Conservation (phyloP, 1,139 yeast genomes). For the Hemisphaericaspora lyxosophila region DNA sequence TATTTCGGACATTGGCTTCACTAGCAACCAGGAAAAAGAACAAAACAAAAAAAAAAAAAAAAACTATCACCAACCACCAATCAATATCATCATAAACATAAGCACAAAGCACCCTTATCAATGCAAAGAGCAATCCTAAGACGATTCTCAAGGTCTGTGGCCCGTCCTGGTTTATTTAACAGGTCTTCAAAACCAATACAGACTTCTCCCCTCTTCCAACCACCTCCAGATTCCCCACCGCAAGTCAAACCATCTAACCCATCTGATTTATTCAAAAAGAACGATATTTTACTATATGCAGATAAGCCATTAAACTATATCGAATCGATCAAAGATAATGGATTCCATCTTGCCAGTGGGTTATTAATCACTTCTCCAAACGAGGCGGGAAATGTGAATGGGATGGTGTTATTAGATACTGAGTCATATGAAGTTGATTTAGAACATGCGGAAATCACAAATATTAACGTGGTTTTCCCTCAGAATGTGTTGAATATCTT, state of each 20-base stretch:
- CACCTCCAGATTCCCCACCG: slow-evolving; percentile 42
- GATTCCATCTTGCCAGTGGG: slow-evolving; percentile 42
- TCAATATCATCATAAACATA: slow-evolving; percentile 2
- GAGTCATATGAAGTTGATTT: slow-evolving; percentile 65
- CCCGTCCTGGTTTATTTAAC: background rate
- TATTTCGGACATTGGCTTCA: too few relatives aligned
- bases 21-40: too few relatives aligned
- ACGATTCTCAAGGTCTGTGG: background rate
- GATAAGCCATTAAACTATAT: slow-evolving; percentile 46
- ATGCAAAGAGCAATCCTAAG: slow-evolving; percentile 1
- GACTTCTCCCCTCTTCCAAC: slow-evolving; percentile 13
- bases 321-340: slow-evolving; percentile 40
- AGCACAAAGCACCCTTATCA: background rate
- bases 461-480: slow-evolving; percentile 45
- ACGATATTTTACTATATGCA: slow-evolving; percentile 45
- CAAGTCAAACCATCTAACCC: slow-evolving; percentile 33
- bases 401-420: slow-evolving; percentile 58
- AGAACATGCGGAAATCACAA: slow-evolving; percentile 33
- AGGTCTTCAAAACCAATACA: background rate
- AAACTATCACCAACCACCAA: background rate
- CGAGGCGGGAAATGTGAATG: slow-evolving; percentile 43
- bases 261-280: slow-evolving; percentile 45
- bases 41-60: background rate
- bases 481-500: slow-evolving; percentile 47
- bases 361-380: slow-evolving; percentile 48